phyloP scores from a whole-genome alignment of 2,329 filamentous ascomycete species.

The Albophoma yamanashiensis region DNA sequence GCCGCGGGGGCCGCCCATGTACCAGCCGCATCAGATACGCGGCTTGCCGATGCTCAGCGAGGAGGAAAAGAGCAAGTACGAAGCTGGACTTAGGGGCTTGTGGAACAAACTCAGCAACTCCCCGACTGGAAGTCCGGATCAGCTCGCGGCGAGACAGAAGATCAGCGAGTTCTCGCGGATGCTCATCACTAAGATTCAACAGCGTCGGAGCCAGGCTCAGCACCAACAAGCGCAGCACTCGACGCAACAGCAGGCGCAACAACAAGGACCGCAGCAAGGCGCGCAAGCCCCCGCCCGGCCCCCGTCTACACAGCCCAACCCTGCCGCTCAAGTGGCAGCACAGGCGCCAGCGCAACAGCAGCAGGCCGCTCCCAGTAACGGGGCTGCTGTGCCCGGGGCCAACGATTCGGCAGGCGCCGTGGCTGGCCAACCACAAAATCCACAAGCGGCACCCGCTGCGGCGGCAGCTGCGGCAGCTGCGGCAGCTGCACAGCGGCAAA shows the following conservation, averaged over 20 bases:
- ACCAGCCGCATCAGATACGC: constrained; percentile 41
- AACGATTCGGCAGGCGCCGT: constrained; percentile 4
- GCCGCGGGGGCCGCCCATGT: constrained; percentile 27
- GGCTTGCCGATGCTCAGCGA: constrained; percentile 37
- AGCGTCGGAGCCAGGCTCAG: constrained; percentile 23
- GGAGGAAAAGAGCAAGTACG: constrained; percentile 48
- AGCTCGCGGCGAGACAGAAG: constrained; percentile 43
- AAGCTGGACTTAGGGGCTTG: constrained; percentile 40
- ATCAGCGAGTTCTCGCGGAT: constrained; percentile 51
- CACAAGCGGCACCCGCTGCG: not conserved
- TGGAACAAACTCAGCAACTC: constrained; percentile 42
- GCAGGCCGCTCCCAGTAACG: not conserved
- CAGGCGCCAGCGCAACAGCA: constrained; percentile 4
- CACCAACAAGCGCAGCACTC: constrained; percentile 11
- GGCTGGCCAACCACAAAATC: constrained; percentile 10
- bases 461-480: constrained; percentile 3
- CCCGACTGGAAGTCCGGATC: constrained; percentile 34
- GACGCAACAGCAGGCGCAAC: constrained; percentile 3
- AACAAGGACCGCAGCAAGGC: constrained; percentile 1
- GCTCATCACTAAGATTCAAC: constrained; percentile 40
- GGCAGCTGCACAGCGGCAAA: constrained; percentile 15
- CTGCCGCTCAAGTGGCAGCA: constrained; percentile 6
- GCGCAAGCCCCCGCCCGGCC: not conserved
- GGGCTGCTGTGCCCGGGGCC: not conserved
- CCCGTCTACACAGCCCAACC: constrained; percentile 3